Base-by-base conservation (phyloP, 768 basidiomycete species). In the Termitomyces sp. region DNA sequence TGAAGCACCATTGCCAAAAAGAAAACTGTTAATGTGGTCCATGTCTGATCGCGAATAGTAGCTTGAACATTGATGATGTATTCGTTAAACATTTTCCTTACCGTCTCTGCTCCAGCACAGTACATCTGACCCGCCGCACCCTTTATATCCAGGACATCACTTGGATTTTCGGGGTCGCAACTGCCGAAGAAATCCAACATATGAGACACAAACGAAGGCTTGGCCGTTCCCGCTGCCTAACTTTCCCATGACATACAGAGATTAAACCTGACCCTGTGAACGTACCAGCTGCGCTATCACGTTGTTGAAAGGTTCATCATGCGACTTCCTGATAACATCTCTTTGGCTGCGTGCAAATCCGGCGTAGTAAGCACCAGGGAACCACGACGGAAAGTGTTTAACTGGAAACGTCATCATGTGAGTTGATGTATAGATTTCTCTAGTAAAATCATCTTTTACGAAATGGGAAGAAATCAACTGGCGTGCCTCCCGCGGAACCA, bases 31-130 rank as follows among this genome's bases (percentile, higher is more conserved):
- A 53, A 47, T 1, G 69, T 61, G 5, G 69, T 66, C 31, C 64
- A 70, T 1, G 71, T 74, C 74, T 75, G 36, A 42, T 26, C 14
- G 3, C n/a, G 5, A 4, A 20, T 16, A 44, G n/a, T 16, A 37
- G 29, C 20, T n/a, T n/a, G n/a, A 5, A 32, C 18, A 16, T 5
- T 18, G n/a, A 20, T 14, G 3, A 14, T 16, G n/a, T 16, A 14
- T 12, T n/a, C 5, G 4, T 13, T 10, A 5, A 20, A 55, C 13
- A 27, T 37, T 31, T 14, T 43, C 60, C 70, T n/a, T 52, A 76
- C 77, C 48, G 77, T 77, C 56, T 75, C 72, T 12, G 69, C 71
- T 26, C 72, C 77, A 22, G 68, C 74, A 51, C 60, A 47, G 53
- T 64, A 67, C 48, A 71, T 57, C 2, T 59, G 44, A 5, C 53